Percentiles rank a stretch among this genome's conserved stretches.
phyloP scores from a whole-genome alignment of 1,284 basidiomycete species.

The Malassezia sympodialis region DNA sequence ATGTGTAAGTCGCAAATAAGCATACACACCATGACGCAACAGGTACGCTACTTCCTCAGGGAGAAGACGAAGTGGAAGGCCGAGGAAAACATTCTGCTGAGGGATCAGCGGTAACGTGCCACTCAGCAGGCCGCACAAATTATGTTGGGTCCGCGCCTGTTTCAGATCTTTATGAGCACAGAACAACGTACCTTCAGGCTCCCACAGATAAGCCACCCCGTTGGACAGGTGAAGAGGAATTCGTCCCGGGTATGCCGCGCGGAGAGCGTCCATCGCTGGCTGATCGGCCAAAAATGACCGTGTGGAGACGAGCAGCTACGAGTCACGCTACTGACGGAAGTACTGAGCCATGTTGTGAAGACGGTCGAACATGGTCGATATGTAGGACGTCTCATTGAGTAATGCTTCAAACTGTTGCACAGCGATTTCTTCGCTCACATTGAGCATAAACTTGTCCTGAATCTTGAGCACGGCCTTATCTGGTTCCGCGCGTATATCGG shows the following conservation, averaged over 20 bases:
- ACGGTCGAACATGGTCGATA: constrained; percentile 67
- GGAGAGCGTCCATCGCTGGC: constrained; percentile 7
- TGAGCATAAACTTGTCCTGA: constrained; percentile 90
- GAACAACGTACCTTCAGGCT: constrained; percentile 1
- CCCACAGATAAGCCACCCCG: constrained; percentile 12
- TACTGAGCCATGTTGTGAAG: constrained; percentile 47
- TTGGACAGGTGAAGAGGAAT: constrained; percentile 14
- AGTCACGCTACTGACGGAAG: constrained; percentile 27
- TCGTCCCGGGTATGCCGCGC: constrained; percentile 8
- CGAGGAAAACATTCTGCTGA: constrained; percentile 93
- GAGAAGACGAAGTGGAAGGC: constrained; percentile 73
- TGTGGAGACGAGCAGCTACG: not conserved
- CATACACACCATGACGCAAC: constrained; percentile 60
- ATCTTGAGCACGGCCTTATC: constrained; percentile 61
- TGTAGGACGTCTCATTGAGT: constrained; percentile 86
- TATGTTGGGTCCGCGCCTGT: constrained; percentile 9
- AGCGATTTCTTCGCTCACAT: constrained; percentile 61
- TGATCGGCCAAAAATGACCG: not conserved
- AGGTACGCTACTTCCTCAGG: constrained; percentile 85
- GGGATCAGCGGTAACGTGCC: constrained; percentile 88
- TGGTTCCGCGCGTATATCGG: constrained; percentile 75
- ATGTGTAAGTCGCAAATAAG: not conserved
- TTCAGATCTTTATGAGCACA: constrained; percentile 8
- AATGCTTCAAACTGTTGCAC: constrained; percentile 91
- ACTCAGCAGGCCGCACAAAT: constrained; percentile 51